Conservation (phyloP, 2,329 filamentous ascomycete genomes). For the Pleurostoma richardsiae region DNA sequence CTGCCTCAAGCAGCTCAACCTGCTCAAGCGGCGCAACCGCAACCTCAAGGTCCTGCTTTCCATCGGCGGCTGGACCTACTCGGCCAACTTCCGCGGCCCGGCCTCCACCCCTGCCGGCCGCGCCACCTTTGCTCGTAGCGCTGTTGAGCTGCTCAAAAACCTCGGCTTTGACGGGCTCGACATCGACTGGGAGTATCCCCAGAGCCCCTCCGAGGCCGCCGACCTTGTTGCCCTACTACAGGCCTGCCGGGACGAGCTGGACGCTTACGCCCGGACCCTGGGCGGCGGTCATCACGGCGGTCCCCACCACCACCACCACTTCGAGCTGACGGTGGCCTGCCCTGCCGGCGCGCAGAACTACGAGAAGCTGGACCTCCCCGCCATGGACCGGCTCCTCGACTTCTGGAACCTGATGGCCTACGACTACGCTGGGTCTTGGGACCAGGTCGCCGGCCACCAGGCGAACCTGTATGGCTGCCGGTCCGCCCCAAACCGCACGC, state of each 20-base stretch:
- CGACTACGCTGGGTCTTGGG: conserved; percentile 84
- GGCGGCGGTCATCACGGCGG: conserved; percentile 12
- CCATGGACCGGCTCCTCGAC: conserved; percentile 62
- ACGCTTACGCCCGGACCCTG: conserved; percentile 46
- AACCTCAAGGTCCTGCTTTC: conserved; percentile 81
- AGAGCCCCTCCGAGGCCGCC: conserved; percentile 46
- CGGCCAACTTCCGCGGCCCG: conserved; percentile 72
- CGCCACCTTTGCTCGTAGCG: conserved; percentile 64
- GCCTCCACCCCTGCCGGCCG: conserved; percentile 68
- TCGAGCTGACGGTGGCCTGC: conserved; percentile 61
- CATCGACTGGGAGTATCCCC: conserved; percentile 66
- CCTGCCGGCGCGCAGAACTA: conserved; percentile 60
- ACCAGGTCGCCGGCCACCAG: conserved; percentile 66
- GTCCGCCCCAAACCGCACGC: conserved; percentile 59
- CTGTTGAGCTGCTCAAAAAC: conserved; percentile 72
- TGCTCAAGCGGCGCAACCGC: conserved; percentile 76
- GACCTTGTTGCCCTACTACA: conserved; percentile 56
- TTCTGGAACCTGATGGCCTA: conserved; percentile 87
- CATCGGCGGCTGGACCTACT: conserved; percentile 92
- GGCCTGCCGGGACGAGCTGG: conserved; percentile 51
- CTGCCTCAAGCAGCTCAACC: conserved; percentile 80
- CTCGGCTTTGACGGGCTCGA: conserved; percentile 72
- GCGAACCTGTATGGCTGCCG: conserved; percentile 67
- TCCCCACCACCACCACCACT: conserved; percentile 36
- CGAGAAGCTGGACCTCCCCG: conserved; percentile 54